Conservation (phyloP, 768 basidiomycete species). For the Piloderma croceum region DNA sequence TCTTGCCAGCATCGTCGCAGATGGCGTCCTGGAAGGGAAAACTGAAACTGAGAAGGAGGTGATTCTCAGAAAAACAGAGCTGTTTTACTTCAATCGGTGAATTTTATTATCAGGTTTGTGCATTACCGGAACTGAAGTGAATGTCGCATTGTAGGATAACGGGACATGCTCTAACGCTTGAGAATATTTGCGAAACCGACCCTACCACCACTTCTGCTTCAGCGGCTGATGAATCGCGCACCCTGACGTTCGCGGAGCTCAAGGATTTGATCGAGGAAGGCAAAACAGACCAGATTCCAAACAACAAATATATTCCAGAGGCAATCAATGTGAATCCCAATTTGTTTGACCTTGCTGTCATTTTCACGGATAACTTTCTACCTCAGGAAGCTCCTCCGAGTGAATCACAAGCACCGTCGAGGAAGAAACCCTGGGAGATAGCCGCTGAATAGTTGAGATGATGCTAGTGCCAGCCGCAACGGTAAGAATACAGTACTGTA, state of each 20-base stretch:
- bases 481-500: no score
- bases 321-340: constrained; percentile 32
- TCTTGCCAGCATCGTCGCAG: constrained; percentile 28
- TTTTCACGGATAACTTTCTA: constrained; percentile 2
- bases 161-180: constrained; percentile 22
- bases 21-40: constrained; percentile 15
- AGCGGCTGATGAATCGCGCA: constrained; percentile 18
- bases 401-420: constrained; percentile 28
- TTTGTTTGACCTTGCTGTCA: constrained; percentile 2
- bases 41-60: constrained; percentile 22
- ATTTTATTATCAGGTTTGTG: no score
- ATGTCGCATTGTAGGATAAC: constrained; percentile 27
- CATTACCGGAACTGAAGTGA: no score
- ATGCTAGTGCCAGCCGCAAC: no score
- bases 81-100: constrained; percentile 44
- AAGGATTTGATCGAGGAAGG: constrained; percentile 42
- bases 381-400: constrained; percentile 35
- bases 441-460: background rate
- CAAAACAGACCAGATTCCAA: constrained; percentile 43
- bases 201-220: constrained; percentile 5
- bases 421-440: constrained; percentile 46
- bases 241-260: constrained; percentile 39
- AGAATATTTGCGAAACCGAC: constrained; percentile 15
- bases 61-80: constrained; percentile 26
- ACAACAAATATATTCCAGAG: constrained; percentile 43